Evolutionary conservation across 768 basidiomycete species (phyloP), one percentile per base, ranked within the genome.

Genomic region (Exsudoporus frostii): DNA sequence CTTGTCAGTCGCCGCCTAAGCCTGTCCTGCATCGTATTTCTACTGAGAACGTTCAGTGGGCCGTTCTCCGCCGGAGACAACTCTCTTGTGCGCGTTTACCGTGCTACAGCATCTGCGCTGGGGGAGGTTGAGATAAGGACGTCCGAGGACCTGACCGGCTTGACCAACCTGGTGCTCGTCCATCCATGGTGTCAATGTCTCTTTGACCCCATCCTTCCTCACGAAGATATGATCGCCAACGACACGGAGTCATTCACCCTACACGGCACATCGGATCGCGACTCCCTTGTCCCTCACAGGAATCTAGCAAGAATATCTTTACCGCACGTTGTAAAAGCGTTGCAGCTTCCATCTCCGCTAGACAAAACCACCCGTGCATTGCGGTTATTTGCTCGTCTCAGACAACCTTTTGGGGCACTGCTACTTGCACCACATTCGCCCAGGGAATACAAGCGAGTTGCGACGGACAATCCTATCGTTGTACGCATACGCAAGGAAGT

Each of bases 141-240:
- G 1, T 40, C 48, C 41, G 61, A 63, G 8, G 4, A 55, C 42
- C 30, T 59, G 40, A 1, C 43, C 0, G 50, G 41, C 20, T 6
- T 27, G 30, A 45, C 51, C 27, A 59, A 62, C 13, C 25, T 61
- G 22, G 56, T 61, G 7, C 60, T 61, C 33, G 60, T 61, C 19
- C 61, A 59, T 39, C 60, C 61, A 17, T 61, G 60, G 60, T 29
- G 62, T 2, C 51, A 54, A 20, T 36, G 11, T 19, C 60, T 61
- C 29, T 42, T 48, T 4, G 60, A 61, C 29, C 55, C 60, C 9
- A 20, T 60, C 37, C 58, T 56, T 40, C 59, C 54, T 4, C 59
- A 60, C 36, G 58, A 60, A 51, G 59, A 60, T 9, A 60, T 60
- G 59, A 51, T 61, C 30, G 58, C 53, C 3, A 40, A 46, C 17